phyloP scores from a whole-genome alignment of 805 yeast genomes.

The Yamadazyma tumulicola region DNA sequence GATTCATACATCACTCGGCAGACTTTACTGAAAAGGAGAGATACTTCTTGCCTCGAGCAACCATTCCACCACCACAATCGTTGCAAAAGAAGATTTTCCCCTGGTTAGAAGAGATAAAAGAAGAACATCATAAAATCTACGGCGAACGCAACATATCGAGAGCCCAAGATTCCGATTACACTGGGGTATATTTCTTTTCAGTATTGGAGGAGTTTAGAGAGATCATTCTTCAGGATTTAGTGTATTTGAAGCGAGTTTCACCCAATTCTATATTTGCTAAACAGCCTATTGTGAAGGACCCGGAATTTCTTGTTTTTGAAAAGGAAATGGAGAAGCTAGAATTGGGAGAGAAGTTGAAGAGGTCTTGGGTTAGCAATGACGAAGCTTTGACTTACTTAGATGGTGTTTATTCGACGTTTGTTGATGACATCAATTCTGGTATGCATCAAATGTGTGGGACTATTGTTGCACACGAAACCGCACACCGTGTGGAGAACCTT shows the following conservation, averaged over 20 bases:
- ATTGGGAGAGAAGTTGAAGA: no score
- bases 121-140: background rate
- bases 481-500: no score
- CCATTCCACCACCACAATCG: slow-evolving; percentile 1
- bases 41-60: slow-evolving; percentile 3
- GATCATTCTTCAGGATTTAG: slow-evolving; percentile 8
- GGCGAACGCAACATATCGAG: background rate
- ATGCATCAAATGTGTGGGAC: no score
- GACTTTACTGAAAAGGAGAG: slow-evolving; percentile 1
- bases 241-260: background rate
- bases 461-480: no score
- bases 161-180: slow-evolving; percentile 1
- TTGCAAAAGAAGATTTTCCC: slow-evolving; percentile 9
- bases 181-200: background rate
- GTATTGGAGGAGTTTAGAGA: slow-evolving; percentile 4
- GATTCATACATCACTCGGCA: slow-evolving; percentile 1
- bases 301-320: slow-evolving; percentile 4
- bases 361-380: background rate
- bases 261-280: slow-evolving; percentile 7
- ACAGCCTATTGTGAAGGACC: slow-evolving; percentile 3
- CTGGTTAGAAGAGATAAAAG: slow-evolving; percentile 7
- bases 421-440: no score
- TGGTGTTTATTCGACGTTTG: no score
- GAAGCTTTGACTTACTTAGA: no score
- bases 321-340: background rate